Conservation (phyloP, 2,329 filamentous ascomycete genomes). For the Magnaporthales sp. region DNA sequence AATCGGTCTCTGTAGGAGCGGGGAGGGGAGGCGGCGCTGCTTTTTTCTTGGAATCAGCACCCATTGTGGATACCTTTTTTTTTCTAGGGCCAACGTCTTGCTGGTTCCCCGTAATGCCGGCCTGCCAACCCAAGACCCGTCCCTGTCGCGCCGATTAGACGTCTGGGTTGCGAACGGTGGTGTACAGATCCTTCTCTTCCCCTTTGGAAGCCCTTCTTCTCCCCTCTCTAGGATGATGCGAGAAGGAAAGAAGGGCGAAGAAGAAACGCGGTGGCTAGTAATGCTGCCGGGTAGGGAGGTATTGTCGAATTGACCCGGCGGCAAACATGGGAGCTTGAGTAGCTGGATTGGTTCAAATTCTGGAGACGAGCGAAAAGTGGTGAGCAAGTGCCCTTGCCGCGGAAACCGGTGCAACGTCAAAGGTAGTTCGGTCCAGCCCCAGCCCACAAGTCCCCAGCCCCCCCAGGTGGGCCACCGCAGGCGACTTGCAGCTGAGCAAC, state of each 20-base stretch:
- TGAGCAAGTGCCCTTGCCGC: neutral
- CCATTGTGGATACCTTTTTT: conserved; percentile 13
- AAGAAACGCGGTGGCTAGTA: conserved; percentile 1
- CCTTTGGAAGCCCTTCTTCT: neutral
- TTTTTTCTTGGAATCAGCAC: conserved; percentile 37
- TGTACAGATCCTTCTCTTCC: neutral
- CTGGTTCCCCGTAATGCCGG: neutral
- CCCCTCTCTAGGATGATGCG: neutral
- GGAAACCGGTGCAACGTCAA: conserved; percentile 1
- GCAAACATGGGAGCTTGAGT: neutral
- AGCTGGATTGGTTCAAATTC: neutral
- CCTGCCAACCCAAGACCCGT: conserved; percentile 2
- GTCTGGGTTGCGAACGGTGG: neutral
- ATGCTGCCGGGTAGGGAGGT: neutral
- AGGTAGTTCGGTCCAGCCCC: neutral
- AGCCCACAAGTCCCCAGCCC: neutral
- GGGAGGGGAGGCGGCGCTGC: conserved; percentile 54
- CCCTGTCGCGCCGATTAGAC: neutral
- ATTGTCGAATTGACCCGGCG: neutral
- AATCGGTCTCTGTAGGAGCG: conserved; percentile 64
- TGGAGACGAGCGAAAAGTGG: neutral
- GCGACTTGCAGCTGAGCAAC: conserved; percentile 1
- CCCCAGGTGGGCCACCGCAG: neutral
- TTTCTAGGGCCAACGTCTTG: conserved; percentile 19
- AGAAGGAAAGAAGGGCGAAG: neutral